These are phyloP conservation scores for Cavenderia fasciculata DNA, from an alignment of 78 protist genomes.

Conservation along the genomic window DNA sequence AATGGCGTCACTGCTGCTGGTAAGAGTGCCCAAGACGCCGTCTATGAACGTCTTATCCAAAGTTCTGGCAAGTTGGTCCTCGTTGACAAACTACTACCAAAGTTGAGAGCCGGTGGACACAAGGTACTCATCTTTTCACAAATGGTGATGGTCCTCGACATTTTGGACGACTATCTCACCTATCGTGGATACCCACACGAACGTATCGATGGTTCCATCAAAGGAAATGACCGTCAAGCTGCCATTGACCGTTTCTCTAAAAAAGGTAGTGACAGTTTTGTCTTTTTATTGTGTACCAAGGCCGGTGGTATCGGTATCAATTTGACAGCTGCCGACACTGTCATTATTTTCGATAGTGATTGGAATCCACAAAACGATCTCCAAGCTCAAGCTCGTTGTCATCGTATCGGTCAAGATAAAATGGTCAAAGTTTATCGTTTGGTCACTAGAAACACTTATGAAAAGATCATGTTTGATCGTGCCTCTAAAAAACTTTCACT, in stretches of 20 bases:
- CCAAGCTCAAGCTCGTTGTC: constrained; percentile 93
- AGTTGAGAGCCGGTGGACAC: constrained; percentile 87
- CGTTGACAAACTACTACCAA: constrained; percentile 93
- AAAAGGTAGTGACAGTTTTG: constrained; percentile 85
- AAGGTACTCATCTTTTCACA: constrained; percentile 97
- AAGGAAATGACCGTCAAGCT: constrained; percentile 90
- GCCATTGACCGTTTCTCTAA: constrained; percentile 88
- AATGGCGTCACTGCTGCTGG: too few relatives aligned
- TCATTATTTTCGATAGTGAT: constrained; percentile 97
- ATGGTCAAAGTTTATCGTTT: constrained; percentile 94
- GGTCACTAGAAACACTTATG: constrained; percentile 91
- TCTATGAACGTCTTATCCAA: constrained; percentile 26
- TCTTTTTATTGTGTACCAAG: constrained; percentile 95
- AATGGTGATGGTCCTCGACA: constrained; percentile 92
- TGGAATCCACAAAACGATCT: constrained; percentile 99
- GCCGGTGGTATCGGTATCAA: constrained; percentile 99
- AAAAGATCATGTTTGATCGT: constrained; percentile 87
- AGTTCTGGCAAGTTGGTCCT: constrained; percentile 95
- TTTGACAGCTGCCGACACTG: constrained; percentile 97
- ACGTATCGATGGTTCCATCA: constrained; percentile 91
- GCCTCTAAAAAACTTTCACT: constrained; percentile 92
- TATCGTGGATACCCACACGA: constrained; percentile 80
- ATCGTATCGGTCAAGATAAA: constrained; percentile 94
- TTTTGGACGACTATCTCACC: constrained; percentile 91
- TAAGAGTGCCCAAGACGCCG: constrained; percentile 1